Evolutionary conservation across 192 early-diverging fungal species (phyloP).

Genomic region (Podila epigama): DNA sequence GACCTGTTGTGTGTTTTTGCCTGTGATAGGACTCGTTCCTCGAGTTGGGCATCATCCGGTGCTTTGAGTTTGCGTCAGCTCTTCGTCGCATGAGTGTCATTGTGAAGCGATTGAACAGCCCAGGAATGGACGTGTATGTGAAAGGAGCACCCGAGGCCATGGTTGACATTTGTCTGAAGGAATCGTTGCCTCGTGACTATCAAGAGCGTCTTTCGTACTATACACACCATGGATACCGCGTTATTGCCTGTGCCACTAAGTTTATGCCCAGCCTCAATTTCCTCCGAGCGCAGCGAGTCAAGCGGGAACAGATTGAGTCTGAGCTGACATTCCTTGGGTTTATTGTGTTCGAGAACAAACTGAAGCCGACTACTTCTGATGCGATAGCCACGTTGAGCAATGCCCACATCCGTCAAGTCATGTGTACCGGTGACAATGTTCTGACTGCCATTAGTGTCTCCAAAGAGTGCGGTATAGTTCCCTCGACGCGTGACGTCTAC

Average conservation of each 20-base stretch:
- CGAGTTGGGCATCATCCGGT: slow-evolving; percentile 83
- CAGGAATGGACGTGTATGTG: slow-evolving; percentile 84
- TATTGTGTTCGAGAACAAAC: slow-evolving; percentile 98
- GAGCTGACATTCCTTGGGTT: slow-evolving; percentile 93
- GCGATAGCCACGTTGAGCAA: slow-evolving; percentile 80
- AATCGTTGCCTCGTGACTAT: slow-evolving; percentile 88
- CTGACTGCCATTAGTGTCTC: slow-evolving; percentile 96
- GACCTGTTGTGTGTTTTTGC: not conserved
- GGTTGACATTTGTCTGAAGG: slow-evolving; percentile 83
- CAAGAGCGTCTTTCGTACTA: slow-evolving; percentile 81
- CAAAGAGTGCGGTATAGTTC: slow-evolving; percentile 88
- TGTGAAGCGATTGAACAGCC: slow-evolving; percentile 71
- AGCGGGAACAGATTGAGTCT: slow-evolving; percentile 84
- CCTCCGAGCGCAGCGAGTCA: slow-evolving; percentile 80
- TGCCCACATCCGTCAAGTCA: slow-evolving; percentile 93
- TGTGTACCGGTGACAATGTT: slow-evolving; percentile 99
- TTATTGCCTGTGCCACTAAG: slow-evolving; percentile 91
- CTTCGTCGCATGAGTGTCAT: slow-evolving; percentile 95
- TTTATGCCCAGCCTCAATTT: slow-evolving; percentile 70
- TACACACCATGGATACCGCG: slow-evolving; percentile 96
- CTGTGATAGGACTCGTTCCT: slow-evolving; percentile 42
- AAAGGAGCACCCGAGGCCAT: slow-evolving; percentile 99
- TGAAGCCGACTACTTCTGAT: slow-evolving; percentile 84
- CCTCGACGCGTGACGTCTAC: slow-evolving; percentile 72
- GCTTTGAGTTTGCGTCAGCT: slow-evolving; percentile 93